Conservation (phyloP, 495 filamentous ascomycete species). For the Penicillium soppii region DNA sequence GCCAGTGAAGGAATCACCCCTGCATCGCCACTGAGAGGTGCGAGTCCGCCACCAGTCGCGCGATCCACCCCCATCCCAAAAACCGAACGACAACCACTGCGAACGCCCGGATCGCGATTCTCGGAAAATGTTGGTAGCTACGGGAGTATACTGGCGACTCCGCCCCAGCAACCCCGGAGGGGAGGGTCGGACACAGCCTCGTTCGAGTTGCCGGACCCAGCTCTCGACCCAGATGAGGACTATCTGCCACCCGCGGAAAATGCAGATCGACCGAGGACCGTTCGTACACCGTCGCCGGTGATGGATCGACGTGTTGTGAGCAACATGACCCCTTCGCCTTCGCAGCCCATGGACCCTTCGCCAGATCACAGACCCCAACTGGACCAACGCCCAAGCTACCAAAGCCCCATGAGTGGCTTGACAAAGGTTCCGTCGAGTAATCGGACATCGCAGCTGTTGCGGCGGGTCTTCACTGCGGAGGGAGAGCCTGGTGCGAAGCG, state of each 20-base stretch:
- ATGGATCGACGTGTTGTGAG: conserved; percentile 20
- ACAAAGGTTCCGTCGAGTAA: conserved; percentile 17
- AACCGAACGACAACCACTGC: conserved; percentile 40
- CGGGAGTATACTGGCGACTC: conserved; percentile 73
- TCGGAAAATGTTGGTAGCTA: conserved; percentile 51
- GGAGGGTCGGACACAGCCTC: conserved; percentile 43
- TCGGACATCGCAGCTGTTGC: conserved; percentile 34
- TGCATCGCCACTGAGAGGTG: conserved; percentile 8
- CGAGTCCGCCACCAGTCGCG: conserved; percentile 10
- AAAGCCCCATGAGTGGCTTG: conserved; percentile 12
- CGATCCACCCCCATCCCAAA: conserved; percentile 27
- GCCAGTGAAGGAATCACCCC: conserved; percentile 12
- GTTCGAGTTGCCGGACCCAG: conserved; percentile 73
- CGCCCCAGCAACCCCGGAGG: conserved; percentile 37
- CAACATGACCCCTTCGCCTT: conserved; percentile 8
- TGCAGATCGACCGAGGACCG: conserved; percentile 1
- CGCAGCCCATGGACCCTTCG: conserved; percentile 5
- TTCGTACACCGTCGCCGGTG: conserved; percentile 29
- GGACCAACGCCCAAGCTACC: conserved; percentile 9
- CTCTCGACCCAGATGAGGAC: conserved; percentile 52
- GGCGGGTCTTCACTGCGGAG: conserved; percentile 38
- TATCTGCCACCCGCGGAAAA: conserved; percentile 26
- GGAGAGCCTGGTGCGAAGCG: conserved; percentile 28
- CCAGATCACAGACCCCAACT: conserved; percentile 9
- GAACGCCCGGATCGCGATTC: conserved; percentile 38